Percentiles rank a stretch among this genome's conserved stretches.
phyloP scores from a whole-genome alignment of 495 filamentous ascomycete genomes.

The Neurospora cerealis region DNA sequence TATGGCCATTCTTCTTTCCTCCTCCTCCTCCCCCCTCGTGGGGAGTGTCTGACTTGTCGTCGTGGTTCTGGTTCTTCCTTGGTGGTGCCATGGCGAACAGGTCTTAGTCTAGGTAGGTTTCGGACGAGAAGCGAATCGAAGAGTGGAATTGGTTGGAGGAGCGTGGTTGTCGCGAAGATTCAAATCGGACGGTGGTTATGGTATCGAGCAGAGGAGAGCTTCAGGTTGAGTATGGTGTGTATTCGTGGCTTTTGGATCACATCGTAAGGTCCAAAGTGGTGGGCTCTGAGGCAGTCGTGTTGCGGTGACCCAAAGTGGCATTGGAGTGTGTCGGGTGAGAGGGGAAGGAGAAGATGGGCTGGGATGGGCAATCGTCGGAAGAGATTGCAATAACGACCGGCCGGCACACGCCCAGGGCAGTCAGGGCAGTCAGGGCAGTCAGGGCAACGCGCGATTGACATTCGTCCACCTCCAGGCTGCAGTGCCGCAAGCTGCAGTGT shows the following conservation, averaged over 20 bases:
- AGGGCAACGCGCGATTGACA: neutral
- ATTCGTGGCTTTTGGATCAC: neutral
- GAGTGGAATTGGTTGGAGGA: neutral
- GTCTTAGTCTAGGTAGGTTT: neutral
- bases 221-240: neutral
- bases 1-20: constrained; percentile 31
- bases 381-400: neutral
- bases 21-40: constrained; percentile 4
- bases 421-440: neutral
- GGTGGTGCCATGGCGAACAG: constrained; percentile 23
- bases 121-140: neutral
- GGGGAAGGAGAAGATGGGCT: neutral
- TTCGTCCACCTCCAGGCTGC: neutral
- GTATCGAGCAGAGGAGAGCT: neutral
- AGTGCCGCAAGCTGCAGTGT: neutral
- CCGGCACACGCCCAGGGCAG: neutral
- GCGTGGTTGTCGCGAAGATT: neutral
- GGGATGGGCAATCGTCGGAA: neutral
- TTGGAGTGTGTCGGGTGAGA: neutral
- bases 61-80: constrained; percentile 28
- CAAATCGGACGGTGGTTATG: neutral
- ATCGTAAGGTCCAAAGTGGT: neutral
- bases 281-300: neutral
- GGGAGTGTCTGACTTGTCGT: constrained; percentile 35
- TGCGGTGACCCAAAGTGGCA: neutral